A percentile compares a stretch with the other conserved stretches of the same genome.
Conservation (phyloP, 1,284 basidiomycete genomes). For the Amylostereum areolatum region DNA sequence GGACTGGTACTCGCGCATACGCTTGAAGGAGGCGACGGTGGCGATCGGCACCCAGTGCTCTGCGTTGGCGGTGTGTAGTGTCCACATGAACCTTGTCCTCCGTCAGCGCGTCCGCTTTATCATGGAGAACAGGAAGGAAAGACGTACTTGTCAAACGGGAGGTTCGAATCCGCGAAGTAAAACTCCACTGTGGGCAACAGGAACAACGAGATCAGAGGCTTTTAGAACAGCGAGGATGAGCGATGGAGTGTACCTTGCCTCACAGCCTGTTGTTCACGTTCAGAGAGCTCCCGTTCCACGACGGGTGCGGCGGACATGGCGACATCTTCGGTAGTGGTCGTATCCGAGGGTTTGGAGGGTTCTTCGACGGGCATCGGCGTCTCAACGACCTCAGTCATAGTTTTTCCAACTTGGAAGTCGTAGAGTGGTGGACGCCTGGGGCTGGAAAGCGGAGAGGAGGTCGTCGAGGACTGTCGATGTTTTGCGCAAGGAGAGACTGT, state of each 20-base stretch:
- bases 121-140: neutral
- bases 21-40: conserved; percentile 91
- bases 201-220: no score
- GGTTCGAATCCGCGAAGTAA: conserved; percentile 95
- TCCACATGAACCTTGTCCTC: conserved; percentile 89
- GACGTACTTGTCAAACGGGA: conserved; percentile 87
- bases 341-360: no score
- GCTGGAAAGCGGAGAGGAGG: no score
- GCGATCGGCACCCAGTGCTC: conserved; percentile 91
- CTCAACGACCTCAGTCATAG: no score
- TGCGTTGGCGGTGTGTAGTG: conserved; percentile 67
- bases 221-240: no score
- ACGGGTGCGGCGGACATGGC: neutral
- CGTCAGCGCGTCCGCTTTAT: no score
- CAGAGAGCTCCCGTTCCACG: neutral
- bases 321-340: neutral
- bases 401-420: no score
- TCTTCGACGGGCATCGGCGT: no score
- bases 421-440: no score
- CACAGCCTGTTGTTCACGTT: neutral
- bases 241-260: neutral
- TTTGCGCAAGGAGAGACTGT: no score
- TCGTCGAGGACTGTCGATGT: no score
- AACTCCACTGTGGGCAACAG: no score
- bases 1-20: conserved; percentile 74